Percentiles rank a stretch among this genome's conserved stretches.
Evolutionary conservation across 2,329 filamentous ascomycete species (phyloP).

Genomic region (Alternaria atra): DNA sequence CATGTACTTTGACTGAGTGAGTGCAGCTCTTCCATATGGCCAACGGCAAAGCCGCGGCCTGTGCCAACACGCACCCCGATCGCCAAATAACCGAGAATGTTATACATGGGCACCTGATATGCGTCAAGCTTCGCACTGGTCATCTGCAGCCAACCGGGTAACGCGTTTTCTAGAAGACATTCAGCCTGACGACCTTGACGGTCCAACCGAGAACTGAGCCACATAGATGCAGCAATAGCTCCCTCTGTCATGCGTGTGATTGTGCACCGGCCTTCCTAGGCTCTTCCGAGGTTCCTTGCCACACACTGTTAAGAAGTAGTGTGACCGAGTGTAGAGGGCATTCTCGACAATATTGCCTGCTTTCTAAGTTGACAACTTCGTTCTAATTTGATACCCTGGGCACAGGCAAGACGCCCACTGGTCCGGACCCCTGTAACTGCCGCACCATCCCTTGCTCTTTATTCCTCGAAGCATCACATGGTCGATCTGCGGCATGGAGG

Average conservation of each 20-base stretch:
- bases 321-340: background rate
- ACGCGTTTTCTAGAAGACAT: slow-evolving; percentile 39
- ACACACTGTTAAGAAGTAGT: background rate
- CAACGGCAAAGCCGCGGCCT: slow-evolving; percentile 25
- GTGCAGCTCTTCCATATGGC: slow-evolving; percentile 42
- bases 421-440: slow-evolving; percentile 22
- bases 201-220: slow-evolving; percentile 23
- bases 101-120: slow-evolving; percentile 44
- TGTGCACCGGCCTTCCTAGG: background rate
- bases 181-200: slow-evolving; percentile 28
- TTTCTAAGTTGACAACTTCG: slow-evolving; percentile 17
- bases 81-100: slow-evolving; percentile 48
- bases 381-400: slow-evolving; percentile 34
- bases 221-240: slow-evolving; percentile 5
- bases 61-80: slow-evolving; percentile 27
- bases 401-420: slow-evolving; percentile 32
- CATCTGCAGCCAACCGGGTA: slow-evolving; percentile 32
- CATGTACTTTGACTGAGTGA: background rate
- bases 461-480: slow-evolving; percentile 24
- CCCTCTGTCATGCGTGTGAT: slow-evolving; percentile 4
- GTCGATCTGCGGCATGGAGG: slow-evolving; percentile 36
- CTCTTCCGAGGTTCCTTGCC: background rate
- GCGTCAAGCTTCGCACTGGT: slow-evolving; percentile 35
- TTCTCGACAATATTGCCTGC: slow-evolving; percentile 17
- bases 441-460: slow-evolving; percentile 18